Conservation (phyloP, 2,329 filamentous ascomycete species). For the Curvularia eragrostidis region DNA sequence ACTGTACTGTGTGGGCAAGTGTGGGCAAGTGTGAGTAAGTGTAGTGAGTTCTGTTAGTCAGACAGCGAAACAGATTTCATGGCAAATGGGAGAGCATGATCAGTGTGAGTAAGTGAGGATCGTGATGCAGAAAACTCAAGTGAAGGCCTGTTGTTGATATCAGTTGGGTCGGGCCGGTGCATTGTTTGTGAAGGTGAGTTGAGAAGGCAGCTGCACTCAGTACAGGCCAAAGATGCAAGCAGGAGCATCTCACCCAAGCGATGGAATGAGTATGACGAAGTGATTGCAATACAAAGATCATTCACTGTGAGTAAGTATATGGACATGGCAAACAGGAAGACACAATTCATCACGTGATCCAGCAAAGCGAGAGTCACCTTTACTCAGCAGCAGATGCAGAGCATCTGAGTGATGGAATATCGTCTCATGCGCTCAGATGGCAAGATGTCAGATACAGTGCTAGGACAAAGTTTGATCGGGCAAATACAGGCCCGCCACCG, state of each 20-base stretch:
- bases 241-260: background rate
- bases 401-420: background rate
- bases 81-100: background rate
- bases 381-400: background rate
- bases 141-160: background rate
- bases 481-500: no score
- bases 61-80: background rate
- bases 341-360: background rate
- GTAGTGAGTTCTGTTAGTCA: background rate
- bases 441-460: background rate
- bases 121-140: background rate
- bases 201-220: conserved; percentile 6
- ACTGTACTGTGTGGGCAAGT: background rate
- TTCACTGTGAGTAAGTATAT: background rate
- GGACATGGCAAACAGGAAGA: background rate
- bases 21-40: no score
- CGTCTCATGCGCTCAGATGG: no score
- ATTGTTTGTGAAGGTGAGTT: conserved; percentile 1
- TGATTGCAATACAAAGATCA: background rate
- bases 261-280: background rate
- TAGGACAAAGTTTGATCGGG: no score
- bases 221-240: conserved; percentile 2
- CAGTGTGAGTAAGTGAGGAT: background rate
- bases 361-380: background rate
- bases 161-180: background rate